phyloP scores from a whole-genome alignment of 2,329 filamentous ascomycete species.

The Furcasterigmium furcatum region DNA sequence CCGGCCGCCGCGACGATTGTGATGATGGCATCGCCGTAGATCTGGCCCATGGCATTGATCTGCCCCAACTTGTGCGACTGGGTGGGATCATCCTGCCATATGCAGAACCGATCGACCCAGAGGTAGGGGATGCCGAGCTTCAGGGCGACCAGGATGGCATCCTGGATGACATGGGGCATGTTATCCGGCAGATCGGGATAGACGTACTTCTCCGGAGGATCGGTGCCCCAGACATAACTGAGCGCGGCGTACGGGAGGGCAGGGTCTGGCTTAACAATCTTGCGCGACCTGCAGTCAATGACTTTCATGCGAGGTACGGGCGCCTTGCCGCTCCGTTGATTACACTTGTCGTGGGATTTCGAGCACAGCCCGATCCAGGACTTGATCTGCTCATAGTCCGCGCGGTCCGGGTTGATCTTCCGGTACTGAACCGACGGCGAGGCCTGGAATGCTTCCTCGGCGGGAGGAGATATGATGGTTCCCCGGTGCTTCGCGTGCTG shows the following conservation, averaged over 20 bases:
- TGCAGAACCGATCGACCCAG: conserved; percentile 36
- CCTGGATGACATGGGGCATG: conserved; percentile 6
- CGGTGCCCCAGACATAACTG: conserved; percentile 29
- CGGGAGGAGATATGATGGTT: background rate
- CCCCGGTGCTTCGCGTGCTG: background rate
- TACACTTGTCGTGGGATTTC: background rate
- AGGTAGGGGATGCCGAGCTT: conserved; percentile 30
- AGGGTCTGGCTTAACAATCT: conserved; percentile 1
- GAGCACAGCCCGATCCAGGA: conserved; percentile 2
- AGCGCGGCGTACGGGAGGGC: conserved; percentile 21
- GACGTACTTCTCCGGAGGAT: background rate
- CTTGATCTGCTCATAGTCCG: background rate
- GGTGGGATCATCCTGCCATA: conserved; percentile 17
- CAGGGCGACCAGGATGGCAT: conserved; percentile 23
- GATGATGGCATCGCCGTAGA: conserved; percentile 27
- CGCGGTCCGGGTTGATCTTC: background rate
- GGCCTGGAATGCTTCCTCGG: background rate
- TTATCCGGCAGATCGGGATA: conserved; percentile 1
- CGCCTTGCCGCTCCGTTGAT: background rate
- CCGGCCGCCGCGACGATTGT: conserved; percentile 36
- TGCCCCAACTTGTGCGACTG: conserved; percentile 24
- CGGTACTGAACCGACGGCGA: background rate
- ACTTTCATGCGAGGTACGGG: conserved; percentile 1
- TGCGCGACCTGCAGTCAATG: conserved; percentile 3
- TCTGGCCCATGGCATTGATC: conserved; percentile 30